Evolutionary conservation across 768 basidiomycete genomes (phyloP).

Genomic region (Hortiboletus campestris): DNA sequence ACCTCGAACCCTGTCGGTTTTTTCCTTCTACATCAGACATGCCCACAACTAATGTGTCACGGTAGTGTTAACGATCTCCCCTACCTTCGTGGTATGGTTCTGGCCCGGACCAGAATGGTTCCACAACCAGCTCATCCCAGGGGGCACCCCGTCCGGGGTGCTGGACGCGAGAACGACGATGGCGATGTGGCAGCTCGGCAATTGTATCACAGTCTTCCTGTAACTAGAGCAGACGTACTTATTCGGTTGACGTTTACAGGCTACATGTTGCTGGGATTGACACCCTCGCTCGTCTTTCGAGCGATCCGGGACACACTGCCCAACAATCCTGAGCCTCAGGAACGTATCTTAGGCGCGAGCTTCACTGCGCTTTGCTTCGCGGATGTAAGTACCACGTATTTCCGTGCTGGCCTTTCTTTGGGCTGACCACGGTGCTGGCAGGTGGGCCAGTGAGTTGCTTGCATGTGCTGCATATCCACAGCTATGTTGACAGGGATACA

Average conservation of each 20-base stretch:
- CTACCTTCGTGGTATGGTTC: slow-evolving; percentile 51
- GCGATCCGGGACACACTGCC: slow-evolving; percentile 60
- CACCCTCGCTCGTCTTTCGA: slow-evolving; percentile 66
- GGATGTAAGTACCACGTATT: slow-evolving; percentile 49
- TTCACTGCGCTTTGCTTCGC: slow-evolving; percentile 64
- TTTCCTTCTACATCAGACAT: not conserved
- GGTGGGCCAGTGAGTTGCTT: slow-evolving; percentile 57
- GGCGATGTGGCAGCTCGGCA: slow-evolving; percentile 67
- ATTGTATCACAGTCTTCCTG: slow-evolving; percentile 43
- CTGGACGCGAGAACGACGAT: slow-evolving; percentile 54
- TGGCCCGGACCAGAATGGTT: slow-evolving; percentile 67
- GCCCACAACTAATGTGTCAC: slow-evolving; percentile 15
- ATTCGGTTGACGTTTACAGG: slow-evolving; percentile 36
- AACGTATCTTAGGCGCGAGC: slow-evolving; percentile 63
- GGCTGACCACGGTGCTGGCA: slow-evolving; percentile 24
- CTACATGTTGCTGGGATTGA: slow-evolving; percentile 60
- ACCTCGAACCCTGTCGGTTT: slow-evolving; percentile 59
- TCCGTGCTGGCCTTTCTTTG: not conserved
- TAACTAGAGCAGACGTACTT: not conserved
- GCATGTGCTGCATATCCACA: not conserved
- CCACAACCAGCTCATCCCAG: slow-evolving; percentile 61
- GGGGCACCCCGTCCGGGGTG: slow-evolving; percentile 17
- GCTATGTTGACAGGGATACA: slow-evolving; percentile 27
- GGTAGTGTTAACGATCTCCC: slow-evolving; percentile 49
- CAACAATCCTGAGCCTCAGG: slow-evolving; percentile 57